Conservation (phyloP, 1,284 basidiomycete genomes). For the Rhodotorula sp. region DNA sequence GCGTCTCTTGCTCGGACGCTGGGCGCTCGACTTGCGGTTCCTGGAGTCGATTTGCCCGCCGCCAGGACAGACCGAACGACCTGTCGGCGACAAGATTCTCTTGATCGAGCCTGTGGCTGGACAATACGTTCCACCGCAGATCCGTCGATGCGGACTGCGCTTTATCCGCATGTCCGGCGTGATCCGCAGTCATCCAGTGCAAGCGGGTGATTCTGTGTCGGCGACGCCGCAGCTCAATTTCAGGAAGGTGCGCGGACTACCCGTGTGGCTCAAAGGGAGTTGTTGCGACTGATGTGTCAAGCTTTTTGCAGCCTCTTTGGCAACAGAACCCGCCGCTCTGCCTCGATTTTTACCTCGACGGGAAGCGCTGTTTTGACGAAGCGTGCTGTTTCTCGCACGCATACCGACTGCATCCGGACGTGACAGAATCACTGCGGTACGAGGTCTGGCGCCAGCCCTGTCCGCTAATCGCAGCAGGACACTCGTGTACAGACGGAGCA, state of each 20-base stretch:
- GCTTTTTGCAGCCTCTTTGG: slow-evolving; percentile 3
- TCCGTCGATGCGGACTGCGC: not conserved
- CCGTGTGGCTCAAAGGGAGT: not conserved
- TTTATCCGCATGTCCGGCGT: not conserved
- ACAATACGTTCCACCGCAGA: not conserved
- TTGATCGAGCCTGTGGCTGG: slow-evolving; percentile 19
- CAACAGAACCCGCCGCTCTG: slow-evolving; percentile 24
- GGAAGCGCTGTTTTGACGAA: slow-evolving; percentile 7
- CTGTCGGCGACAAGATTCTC: not conserved
- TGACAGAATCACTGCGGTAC: slow-evolving; percentile 3
- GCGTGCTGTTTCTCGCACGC: slow-evolving; percentile 16
- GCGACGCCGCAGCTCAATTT: not conserved
- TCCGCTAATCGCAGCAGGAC: not conserved
- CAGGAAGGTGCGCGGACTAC: not conserved
- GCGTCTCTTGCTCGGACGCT: slow-evolving; percentile 19
- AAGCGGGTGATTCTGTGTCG: not conserved
- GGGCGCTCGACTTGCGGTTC: slow-evolving; percentile 9
- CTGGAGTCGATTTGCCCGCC: slow-evolving; percentile 1
- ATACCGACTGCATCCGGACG: slow-evolving; percentile 8
- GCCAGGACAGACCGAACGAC: not conserved
- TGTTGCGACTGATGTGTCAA: not conserved
- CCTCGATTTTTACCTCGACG: slow-evolving; percentile 18
- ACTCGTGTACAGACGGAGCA: not conserved
- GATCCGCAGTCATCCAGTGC: not conserved
- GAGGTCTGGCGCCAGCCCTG: slow-evolving; percentile 15